phyloP scores from a whole-genome alignment of 2,329 filamentous ascomycete genomes.

The Colletotrichum tamarilloi region DNA sequence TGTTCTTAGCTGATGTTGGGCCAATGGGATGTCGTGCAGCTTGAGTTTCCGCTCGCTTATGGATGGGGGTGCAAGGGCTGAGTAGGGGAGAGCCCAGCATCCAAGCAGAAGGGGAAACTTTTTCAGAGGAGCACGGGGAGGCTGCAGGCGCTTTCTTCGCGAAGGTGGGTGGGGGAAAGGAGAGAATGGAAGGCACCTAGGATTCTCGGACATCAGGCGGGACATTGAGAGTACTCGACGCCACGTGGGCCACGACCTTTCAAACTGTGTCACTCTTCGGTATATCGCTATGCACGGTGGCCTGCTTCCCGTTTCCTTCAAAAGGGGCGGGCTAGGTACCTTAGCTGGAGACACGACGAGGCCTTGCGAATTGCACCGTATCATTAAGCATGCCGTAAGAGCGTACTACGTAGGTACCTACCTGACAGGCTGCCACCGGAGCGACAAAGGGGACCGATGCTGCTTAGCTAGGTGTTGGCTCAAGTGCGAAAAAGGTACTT shows the following conservation, averaged over 20 bases:
- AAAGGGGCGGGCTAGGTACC: conserved; percentile 6
- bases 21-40: conserved; percentile 23
- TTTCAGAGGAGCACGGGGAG: conserved; percentile 28
- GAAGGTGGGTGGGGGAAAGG: conserved; percentile 10
- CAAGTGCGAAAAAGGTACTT: conserved; percentile 12
- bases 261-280: conserved; percentile 12
- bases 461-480: conserved; percentile 1
- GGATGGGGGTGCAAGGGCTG: conserved; percentile 8
- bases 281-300: conserved; percentile 26
- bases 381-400: background rate
- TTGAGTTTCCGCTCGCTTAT: conserved; percentile 20
- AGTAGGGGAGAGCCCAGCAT: conserved; percentile 21
- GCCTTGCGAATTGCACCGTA: background rate
- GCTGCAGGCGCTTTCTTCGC: conserved; percentile 21
- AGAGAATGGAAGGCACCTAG: background rate
- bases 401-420: background rate
- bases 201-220: conserved; percentile 31
- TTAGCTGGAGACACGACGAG: background rate
- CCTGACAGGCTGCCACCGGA: background rate
- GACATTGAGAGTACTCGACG: conserved; percentile 18
- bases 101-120: conserved; percentile 24
- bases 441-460: background rate
- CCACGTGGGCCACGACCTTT: background rate
- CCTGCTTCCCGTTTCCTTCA: conserved; percentile 18
- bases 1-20: conserved; percentile 6